Evolutionary conservation across 1,284 basidiomycete genomes (phyloP), one percentile per base, ranked within the genome.

Genomic region (Sphaerobolus stellatus): DNA sequence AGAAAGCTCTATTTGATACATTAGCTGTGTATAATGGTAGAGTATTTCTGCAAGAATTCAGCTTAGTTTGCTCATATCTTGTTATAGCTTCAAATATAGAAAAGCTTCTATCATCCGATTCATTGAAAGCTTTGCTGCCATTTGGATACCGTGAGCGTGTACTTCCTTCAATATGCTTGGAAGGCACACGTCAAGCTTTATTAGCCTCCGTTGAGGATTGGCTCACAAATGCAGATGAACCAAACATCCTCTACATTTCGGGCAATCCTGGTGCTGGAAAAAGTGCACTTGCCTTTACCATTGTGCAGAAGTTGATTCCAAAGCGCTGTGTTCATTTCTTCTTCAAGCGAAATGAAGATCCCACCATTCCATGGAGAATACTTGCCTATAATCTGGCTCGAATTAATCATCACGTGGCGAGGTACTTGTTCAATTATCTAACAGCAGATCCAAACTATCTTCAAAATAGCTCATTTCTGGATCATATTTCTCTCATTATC

Each of bases 201-300:
- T 43, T 68, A 11, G 29, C 28, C 24, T 31, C 48, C 25, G 61
- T 71, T 27, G 50, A 61, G 22, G 49, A 62, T 14, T 66, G 66
- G 62, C 41, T 67, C 2, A 54, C 62, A 33, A 57, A 63, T 43
- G 33, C 56, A 8, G 45, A 59, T 8, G 48, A 59, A 4, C 58
- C 48, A 2, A 68, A 68, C 40, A 63, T 70, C 7, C 60, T 70
- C 8, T 67, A 66, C 66, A 58, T 72, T 31, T 58, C 57, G 22
- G 71, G 71, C 4, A 61, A 58, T 56, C 63, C 67, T 11, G 65
- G 68, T 18, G 60, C 58, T 2, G 68, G 67, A 2, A 69, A 69
- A 43, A 62, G 63, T 6, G 61, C 64, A 6, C 58, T 66, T 27
- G 60, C 66, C 20, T 54, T 57, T 3, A 64, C 58, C 11, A 38